A percentile compares a stretch with the other conserved stretches of the same genome.
Evolutionary conservation across 208 protist species (phyloP).

Genomic region (Crithidia brevicula): DNA sequence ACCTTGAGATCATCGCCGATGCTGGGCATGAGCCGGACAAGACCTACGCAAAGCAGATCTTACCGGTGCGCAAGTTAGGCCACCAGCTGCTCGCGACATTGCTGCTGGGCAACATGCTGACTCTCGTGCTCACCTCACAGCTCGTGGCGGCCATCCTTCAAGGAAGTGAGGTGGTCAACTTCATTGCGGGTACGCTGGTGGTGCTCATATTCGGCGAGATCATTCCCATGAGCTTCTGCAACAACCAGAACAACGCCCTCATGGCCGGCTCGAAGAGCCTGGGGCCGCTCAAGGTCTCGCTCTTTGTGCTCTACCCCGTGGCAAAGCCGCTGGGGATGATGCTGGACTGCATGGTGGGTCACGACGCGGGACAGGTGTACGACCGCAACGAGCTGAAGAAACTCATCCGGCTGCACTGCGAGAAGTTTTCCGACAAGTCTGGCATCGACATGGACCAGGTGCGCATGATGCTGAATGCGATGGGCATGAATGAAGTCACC

Average conservation of each 20-base stretch:
- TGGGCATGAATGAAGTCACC: constrained; percentile 71
- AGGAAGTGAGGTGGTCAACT: constrained; percentile 66
- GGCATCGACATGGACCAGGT: constrained; percentile 73
- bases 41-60: constrained; percentile 68
- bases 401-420: constrained; percentile 73
- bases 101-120: constrained; percentile 85
- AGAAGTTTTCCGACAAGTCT: constrained; percentile 71
- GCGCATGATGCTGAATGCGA: constrained; percentile 75
- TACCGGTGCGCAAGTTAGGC: constrained; percentile 72
- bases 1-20: constrained; percentile 77
- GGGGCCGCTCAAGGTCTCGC: constrained; percentile 57
- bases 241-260: constrained; percentile 76
- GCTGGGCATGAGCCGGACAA: constrained; percentile 69
- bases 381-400: constrained; percentile 82
- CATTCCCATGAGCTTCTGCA: constrained; percentile 82
- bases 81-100: constrained; percentile 78
- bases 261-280: constrained; percentile 54
- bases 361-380: constrained; percentile 80
- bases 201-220: constrained; percentile 83
- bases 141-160: constrained; percentile 74
- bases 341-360: constrained; percentile 69
- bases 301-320: constrained; percentile 75
- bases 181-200: constrained; percentile 69
- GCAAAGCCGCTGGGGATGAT: constrained; percentile 76
- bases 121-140: constrained; percentile 80